Base-by-base conservation (phyloP, 768 basidiomycete genomes). In the Mycena pura region DNA sequence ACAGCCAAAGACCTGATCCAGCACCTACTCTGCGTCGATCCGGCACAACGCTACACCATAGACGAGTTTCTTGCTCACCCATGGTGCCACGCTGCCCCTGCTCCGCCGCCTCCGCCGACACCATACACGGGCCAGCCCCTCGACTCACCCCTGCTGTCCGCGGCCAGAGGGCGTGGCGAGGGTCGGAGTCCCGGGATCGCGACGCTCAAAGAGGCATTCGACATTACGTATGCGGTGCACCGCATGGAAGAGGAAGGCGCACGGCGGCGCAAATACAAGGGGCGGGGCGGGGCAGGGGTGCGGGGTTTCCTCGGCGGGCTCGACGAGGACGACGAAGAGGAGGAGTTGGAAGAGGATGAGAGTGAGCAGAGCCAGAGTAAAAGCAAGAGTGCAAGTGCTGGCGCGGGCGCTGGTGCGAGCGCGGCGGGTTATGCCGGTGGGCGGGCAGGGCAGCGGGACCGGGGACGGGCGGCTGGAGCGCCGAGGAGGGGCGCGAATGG, bases 221-320 rank as follows among this genome's bases (percentile, higher is more conserved):
- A 99, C 74, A 90, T 99, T 70, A 96, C 97, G 2, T 98, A 98
- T 74, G 96, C 97, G 4, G 97, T 99, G 0, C 97, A 99, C 75
- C 89, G 96, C 17, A 99, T 99, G 96, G 96, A 98, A 73, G 97
- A 99, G 75, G 97, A 99, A 76, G 96, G 95, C 14, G 92, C 92
- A 0, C 84, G 93, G 54, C 81, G 93, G 49, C 84, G 92, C 24
- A 93, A 91, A 44, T 91, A 91, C 76, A 88, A 91, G 54, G 90
- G 88, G 11, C 83, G 86, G 4, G 90, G 89, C 17, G 93, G 91
- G 27, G 90, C 88, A 0, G 95, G 95, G 21, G 77, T 78, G 3
- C 84, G 87, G 49, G 92, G 92, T 5, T 93, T 91, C 80, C 77
- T 98, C 21, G 82, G 82, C 9, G 93, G 91, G 6, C 82, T 99